Evolutionary conservation across 2,329 filamentous ascomycete genomes (phyloP).

Genomic region (Trichoderma breve): DNA sequence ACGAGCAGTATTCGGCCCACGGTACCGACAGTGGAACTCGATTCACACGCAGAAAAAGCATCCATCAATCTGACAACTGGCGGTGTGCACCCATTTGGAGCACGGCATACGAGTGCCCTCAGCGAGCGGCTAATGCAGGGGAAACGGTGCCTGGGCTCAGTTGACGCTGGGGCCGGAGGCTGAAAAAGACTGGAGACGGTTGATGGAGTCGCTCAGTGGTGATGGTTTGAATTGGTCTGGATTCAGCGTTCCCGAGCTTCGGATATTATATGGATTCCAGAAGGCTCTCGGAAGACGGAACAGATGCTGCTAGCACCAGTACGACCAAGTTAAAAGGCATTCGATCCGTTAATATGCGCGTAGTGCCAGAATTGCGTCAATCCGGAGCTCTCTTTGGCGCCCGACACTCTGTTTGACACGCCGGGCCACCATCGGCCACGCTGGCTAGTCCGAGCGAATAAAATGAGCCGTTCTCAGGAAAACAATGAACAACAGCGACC

Average conservation of each 20-base stretch:
- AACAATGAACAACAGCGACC: neutral
- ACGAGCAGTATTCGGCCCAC: neutral
- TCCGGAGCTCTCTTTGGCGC: neutral
- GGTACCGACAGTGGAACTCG: neutral
- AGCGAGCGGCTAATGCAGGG: slow-evolving; percentile 17
- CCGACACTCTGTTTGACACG: slow-evolving; percentile 8
- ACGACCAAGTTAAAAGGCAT: neutral
- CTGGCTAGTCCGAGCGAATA: neutral
- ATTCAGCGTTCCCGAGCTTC: neutral
- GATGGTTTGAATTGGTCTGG: neutral
- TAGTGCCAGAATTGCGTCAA: neutral
- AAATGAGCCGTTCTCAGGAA: neutral
- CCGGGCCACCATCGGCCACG: neutral
- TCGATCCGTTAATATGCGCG: neutral
- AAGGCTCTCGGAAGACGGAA: neutral
- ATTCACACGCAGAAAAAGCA: neutral
- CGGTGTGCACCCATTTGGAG: slow-evolving; percentile 2
- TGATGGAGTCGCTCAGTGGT: neutral
- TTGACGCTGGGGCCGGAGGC: neutral
- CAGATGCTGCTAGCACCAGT: neutral
- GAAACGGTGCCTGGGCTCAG: neutral
- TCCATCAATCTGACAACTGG: neutral
- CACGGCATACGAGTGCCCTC: neutral
- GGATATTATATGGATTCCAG: neutral
- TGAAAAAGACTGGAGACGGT: neutral